Evolutionary conservation across 768 basidiomycete species (phyloP).

Genomic region (Naematelia encephala): DNA sequence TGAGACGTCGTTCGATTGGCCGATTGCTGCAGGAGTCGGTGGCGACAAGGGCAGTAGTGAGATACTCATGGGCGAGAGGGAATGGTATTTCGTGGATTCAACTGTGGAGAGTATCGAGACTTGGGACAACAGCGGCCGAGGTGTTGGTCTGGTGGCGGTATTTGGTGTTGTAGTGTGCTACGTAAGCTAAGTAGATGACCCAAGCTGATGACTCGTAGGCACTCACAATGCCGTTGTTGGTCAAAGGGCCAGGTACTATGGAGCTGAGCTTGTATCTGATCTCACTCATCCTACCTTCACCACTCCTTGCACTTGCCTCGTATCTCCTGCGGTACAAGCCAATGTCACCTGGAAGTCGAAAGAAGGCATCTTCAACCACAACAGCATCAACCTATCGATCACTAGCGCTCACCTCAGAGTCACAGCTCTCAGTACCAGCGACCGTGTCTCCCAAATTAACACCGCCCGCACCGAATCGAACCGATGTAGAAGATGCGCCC

Average conservation of each 20-base stretch:
- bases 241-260: constrained; percentile 10
- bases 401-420: constrained; percentile 30
- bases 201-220: constrained; percentile 16
- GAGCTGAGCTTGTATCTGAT: constrained; percentile 21
- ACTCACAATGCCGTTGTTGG: constrained; percentile 20
- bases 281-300: constrained; percentile 19
- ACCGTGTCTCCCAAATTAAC: constrained; percentile 40
- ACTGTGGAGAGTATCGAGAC: constrained; percentile 26
- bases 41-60: constrained; percentile 30
- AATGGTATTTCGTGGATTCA: constrained; percentile 36
- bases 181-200: constrained; percentile 19
- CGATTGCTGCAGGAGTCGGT: constrained; percentile 1
- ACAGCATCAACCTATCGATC: constrained; percentile 30
- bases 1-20: constrained; percentile 19
- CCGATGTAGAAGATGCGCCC: constrained; percentile 10
- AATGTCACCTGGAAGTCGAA: background rate
- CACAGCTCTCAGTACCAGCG: constrained; percentile 36
- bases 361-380: constrained; percentile 16
- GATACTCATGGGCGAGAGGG: constrained; percentile 30
- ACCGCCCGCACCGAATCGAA: constrained; percentile 20
- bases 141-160: constrained; percentile 28
- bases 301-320: constrained; percentile 21
- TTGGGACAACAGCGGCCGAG: constrained; percentile 26
- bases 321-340: constrained; percentile 26
- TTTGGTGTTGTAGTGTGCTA: constrained; percentile 20